These are phyloP conservation scores for Sicyos edulis DNA, from an alignment of 306 rosid species.

Conservation along the genomic window DNA sequence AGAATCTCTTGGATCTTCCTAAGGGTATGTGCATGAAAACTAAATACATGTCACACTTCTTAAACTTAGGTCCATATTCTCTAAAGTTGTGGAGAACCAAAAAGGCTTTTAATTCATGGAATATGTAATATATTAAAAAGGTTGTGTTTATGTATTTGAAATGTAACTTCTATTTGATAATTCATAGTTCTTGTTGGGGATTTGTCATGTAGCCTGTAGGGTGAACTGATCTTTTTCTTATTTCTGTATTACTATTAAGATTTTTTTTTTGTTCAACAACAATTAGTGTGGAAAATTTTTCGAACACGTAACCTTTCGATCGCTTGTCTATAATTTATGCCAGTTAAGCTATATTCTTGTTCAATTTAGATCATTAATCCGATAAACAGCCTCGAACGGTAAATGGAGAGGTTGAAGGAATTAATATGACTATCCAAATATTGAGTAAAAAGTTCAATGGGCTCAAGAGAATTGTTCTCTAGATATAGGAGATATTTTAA, in stretches of 20 bases:
- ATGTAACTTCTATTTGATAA: not conserved
- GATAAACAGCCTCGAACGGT: not conserved
- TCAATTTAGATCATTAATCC: not conserved
- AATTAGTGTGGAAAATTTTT: too few relatives aligned
- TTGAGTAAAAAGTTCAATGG: too few relatives aligned
- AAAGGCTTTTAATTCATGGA: not conserved
- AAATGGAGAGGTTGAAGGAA: too few relatives aligned
- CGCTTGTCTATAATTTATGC: too few relatives aligned
- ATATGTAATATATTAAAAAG: too few relatives aligned
- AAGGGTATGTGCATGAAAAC: not conserved
- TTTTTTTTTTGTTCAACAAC: too few relatives aligned
- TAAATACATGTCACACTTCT: not conserved
- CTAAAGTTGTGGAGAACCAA: not conserved
- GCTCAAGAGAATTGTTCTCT: too few relatives aligned
- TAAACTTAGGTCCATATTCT: not conserved
- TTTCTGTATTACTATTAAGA: not conserved
- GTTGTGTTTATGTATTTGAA: not conserved
- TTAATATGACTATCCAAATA: too few relatives aligned
- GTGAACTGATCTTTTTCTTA: not conserved
- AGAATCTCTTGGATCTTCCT: constrained; percentile 30
- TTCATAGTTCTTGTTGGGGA: not conserved
- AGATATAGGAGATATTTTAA: too few relatives aligned
- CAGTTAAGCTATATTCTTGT: too few relatives aligned
- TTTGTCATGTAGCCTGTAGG: too few relatives aligned
- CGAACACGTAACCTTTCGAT: too few relatives aligned